phyloP scores from a whole-genome alignment of 129 eudicot species.

The Heracleum sosnowskyi region DNA sequence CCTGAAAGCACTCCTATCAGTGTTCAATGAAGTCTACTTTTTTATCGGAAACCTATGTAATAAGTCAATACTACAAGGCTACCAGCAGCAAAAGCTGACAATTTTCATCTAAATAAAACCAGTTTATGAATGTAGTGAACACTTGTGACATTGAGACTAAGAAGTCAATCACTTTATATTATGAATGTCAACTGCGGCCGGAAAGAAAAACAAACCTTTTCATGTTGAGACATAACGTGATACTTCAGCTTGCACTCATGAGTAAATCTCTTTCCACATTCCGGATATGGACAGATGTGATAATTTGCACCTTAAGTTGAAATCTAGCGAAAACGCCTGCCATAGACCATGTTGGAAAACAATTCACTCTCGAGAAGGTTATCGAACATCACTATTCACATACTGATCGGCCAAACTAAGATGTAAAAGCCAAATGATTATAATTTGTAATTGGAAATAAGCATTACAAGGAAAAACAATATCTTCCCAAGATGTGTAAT shows the following conservation, averaged over 20 bases:
- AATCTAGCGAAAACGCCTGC: slow-evolving; percentile 97
- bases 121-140: neutral
- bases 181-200: neutral
- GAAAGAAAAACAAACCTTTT: slow-evolving; percentile 44
- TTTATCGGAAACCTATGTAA: too few species aligned
- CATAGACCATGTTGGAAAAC: neutral
- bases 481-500: neutral
- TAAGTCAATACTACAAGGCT: neutral
- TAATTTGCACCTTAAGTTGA: slow-evolving; percentile 87
- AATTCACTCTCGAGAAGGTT: neutral
- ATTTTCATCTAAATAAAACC: too few species aligned
- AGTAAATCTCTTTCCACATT: slow-evolving; percentile 91
- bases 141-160: neutral
- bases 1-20: neutral
- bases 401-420: neutral
- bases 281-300: slow-evolving; percentile 81
- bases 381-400: neutral
- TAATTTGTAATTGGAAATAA: neutral
- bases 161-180: neutral
- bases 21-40: too few species aligned
- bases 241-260: slow-evolving; percentile 93
- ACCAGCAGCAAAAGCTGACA: too few species aligned
- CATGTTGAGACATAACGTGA: slow-evolving; percentile 76
- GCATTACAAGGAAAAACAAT: neutral
- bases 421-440: neutral